phyloP scores from a whole-genome alignment of 106 monocot genomes.

The Dendrobium catenatum region DNA sequence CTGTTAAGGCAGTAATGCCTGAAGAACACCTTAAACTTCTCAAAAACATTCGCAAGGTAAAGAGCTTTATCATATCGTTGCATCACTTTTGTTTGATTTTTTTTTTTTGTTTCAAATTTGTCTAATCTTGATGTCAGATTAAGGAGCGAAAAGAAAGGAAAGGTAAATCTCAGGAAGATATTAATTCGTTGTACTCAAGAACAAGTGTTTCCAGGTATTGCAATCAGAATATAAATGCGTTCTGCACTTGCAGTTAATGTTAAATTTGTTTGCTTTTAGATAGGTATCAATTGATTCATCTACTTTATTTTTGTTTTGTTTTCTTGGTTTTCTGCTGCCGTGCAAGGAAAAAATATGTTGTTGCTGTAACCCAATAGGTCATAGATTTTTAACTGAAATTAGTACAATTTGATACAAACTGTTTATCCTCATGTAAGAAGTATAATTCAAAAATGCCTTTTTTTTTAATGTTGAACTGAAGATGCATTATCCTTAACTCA shows the following conservation, averaged over 20 bases:
- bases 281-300: background rate
- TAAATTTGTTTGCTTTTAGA: background rate
- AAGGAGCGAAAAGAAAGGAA: slow-evolving; percentile 72
- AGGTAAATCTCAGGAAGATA: slow-evolving; percentile 51
- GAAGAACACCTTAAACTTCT: slow-evolving; percentile 92
- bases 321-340: background rate
- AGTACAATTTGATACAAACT: background rate
- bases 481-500: background rate
- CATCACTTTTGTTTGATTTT: background rate
- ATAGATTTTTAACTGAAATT: too few species aligned
- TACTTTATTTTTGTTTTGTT: background rate
- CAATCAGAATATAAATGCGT: background rate
- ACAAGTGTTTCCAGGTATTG: slow-evolving; percentile 51
- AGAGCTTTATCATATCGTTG: background rate
- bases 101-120: too few species aligned
- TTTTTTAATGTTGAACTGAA: background rate
- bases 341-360: background rate
- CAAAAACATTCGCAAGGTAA: slow-evolving; percentile 85
- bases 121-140: slow-evolving; percentile 21
- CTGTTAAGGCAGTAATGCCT: slow-evolving; percentile 91
- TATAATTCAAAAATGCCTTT: background rate
- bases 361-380: background rate
- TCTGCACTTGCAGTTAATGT: background rate
- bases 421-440: background rate
- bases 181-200: slow-evolving; percentile 41